These are phyloP conservation scores for Hepatocystis sp. DNA, from an alignment of 169 alveolate species.

Conservation along the genomic window DNA sequence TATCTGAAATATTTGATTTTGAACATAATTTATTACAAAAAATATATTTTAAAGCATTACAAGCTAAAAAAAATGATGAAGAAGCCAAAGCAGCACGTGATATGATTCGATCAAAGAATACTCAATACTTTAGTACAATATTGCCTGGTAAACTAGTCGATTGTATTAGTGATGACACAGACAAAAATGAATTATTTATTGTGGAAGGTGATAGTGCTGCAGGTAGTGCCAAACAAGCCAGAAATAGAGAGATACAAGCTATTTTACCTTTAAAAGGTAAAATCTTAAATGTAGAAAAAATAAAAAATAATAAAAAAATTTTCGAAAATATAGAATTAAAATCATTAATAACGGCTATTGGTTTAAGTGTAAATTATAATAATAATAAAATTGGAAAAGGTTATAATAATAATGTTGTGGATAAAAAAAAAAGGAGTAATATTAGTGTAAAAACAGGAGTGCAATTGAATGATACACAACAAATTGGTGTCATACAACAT, in stretches of 20 bases:
- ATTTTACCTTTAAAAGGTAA: constrained; percentile 88
- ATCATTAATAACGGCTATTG: constrained; percentile 77
- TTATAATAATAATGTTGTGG: constrained; percentile 2
- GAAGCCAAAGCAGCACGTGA: constrained; percentile 88
- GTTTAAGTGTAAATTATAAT: constrained; percentile 67
- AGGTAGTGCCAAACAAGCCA: constrained; percentile 89
- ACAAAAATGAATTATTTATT: constrained; percentile 83
- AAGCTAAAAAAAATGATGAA: constrained; percentile 84
- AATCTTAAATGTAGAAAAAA: constrained; percentile 87
- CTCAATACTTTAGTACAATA: constrained; percentile 71
- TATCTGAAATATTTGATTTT: constrained; percentile 83
- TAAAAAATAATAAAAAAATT: constrained; percentile 78
- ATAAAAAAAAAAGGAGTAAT: constrained; percentile 31
- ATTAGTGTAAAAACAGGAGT: too few relatives aligned
- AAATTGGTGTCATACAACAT: too few relatives aligned
- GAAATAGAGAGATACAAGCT: constrained; percentile 88
- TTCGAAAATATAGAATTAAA: constrained; percentile 84
- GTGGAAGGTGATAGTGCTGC: constrained; percentile 92
- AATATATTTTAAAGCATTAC: constrained; percentile 82
- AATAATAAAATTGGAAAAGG: constrained; percentile 19
- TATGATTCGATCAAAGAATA: constrained; percentile 82
- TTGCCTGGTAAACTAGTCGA: constrained; percentile 86
- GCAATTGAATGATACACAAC: too few relatives aligned
- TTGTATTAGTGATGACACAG: constrained; percentile 81
- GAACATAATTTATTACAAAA: constrained; percentile 81